A percentile compares a stretch with the other conserved stretches of the same genome.
phyloP scores from a whole-genome alignment of 768 basidiomycete species.

The Boletus sp. region DNA sequence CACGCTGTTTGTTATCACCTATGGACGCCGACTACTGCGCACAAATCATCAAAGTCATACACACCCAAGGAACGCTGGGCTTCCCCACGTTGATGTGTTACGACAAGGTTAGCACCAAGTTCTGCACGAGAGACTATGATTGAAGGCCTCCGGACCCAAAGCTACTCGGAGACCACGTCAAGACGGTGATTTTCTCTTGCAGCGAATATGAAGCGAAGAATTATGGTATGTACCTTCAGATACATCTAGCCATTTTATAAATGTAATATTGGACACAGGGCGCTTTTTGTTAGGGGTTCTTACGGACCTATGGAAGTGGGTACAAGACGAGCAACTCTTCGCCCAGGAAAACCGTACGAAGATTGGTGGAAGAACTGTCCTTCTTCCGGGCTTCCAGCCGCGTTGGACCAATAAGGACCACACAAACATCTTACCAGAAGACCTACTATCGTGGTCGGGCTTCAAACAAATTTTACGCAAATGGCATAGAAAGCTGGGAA shows the following conservation, averaged over 20 bases:
- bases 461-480: conserved; percentile 74
- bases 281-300: conserved; percentile 84
- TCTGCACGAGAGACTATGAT: not conserved
- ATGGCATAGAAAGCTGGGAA: conserved; percentile 76
- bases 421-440: conserved; percentile 39
- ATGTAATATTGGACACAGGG: conserved; percentile 42
- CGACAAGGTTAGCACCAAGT: conserved; percentile 55
- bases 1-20: conserved; percentile 88
- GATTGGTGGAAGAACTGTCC: conserved; percentile 53
- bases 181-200: conserved; percentile 84
- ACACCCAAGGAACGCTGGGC: conserved; percentile 82
- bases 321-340: conserved; percentile 68
- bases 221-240: conserved; percentile 56
- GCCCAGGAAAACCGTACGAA: conserved; percentile 68
- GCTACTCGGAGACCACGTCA: conserved; percentile 83
- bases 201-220: conserved; percentile 96
- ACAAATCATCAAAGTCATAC: conserved; percentile 84
- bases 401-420: conserved; percentile 45
- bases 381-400: conserved; percentile 69
- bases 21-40: conserved; percentile 96
- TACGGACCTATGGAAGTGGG: conserved; percentile 77
- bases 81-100: conserved; percentile 87
- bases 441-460: conserved; percentile 63
- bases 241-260: not conserved
- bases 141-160: conserved; percentile 30